Base-by-base conservation (phyloP, 108 stramenopile species). In the Fistulifera pelliculosa region DNA sequence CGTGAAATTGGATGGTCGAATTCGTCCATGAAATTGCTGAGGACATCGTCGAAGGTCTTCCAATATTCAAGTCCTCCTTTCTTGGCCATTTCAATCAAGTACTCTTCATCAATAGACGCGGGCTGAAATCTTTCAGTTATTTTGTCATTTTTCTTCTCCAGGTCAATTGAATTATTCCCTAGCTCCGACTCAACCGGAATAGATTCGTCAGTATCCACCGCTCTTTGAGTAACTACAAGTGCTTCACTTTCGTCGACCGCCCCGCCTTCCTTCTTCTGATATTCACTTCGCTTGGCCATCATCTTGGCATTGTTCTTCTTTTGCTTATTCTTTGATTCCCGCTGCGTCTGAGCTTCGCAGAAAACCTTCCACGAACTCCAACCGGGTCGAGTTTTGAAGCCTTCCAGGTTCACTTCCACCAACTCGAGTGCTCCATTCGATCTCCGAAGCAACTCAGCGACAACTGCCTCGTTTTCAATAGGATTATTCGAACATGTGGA, bases 401-500 rank as follows among this genome's bases (percentile, higher is more conserved):
- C 85, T n/a, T 64, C 63, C 73, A 85, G 55, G 22, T 71, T 58
- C 15, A 42, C 47, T 57, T 96, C 95, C 21, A 94, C 93, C 45
- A 99, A 68, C 44, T 94, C 85, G 18, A 98, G 69, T 13, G 75
- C 47, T 27, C 91, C 91, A 27, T 93, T 71, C 3, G 78, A 62
- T 15, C 75, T 57, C 21, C 92, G 73, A 38, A 93, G 60, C 10
- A 93, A 54, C 59, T 85, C 85, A 0, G 87, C 93, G 7, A 99
- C 96, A 15, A 98, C 96, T 10, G 95, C 94, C 70, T 99, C 99
- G 64, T 99, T 94, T 69, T 99, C 99, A 44, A 94, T 86, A 1
- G 99, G 99, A 75, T 92, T 97, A 66, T 97, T 77, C 25, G 87
- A 87, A 72, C 99, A 99, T 24, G 99, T 99, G 11, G 85, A 88